Conservation (phyloP, 1,284 basidiomycete genomes). For the Trametes polyzona region DNA sequence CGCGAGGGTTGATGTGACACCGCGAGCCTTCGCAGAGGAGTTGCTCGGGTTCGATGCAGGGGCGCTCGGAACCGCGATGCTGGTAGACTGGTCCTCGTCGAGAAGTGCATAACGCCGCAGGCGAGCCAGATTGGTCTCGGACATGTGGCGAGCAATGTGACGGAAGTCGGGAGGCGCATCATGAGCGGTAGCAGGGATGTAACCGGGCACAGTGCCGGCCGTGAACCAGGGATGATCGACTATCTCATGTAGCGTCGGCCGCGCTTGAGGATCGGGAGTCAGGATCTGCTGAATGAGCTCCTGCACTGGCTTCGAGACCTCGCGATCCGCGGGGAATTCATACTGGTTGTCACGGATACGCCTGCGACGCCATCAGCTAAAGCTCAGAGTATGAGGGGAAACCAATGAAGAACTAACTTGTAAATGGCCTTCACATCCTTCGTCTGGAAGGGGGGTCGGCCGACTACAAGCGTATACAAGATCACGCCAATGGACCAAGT, state of each 20-base stretch:
- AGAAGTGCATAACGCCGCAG: conserved; percentile 63
- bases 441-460: conserved; percentile 96
- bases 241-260: conserved; percentile 87
- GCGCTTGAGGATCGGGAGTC: conserved; percentile 78
- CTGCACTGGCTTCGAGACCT: conserved; percentile 74
- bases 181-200: conserved; percentile 80
- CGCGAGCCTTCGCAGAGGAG: conserved; percentile 40
- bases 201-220: conserved; percentile 79
- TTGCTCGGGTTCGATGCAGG: conserved; percentile 26
- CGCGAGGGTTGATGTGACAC: conserved; percentile 63
- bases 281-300: conserved; percentile 87
- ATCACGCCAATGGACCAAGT: conserved; percentile 99
- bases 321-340: conserved; percentile 84
- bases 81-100: conserved; percentile 59
- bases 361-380: too few species aligned
- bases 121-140: conserved; percentile 71
- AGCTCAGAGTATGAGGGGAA: too few species aligned
- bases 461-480: conserved; percentile 92
- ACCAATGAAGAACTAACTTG: conserved; percentile 55
- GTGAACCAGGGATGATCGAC: conserved; percentile 88
- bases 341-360: conserved; percentile 95
- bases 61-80: conserved; percentile 43
- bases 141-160: conserved; percentile 63
- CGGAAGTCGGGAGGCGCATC: conserved; percentile 78
- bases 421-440: conserved; percentile 97